Evolutionary conservation across 2,329 filamentous ascomycete species (phyloP), one percentile per base, ranked within the genome.

Genomic region (Aspergillus pseudoviridinutans): DNA sequence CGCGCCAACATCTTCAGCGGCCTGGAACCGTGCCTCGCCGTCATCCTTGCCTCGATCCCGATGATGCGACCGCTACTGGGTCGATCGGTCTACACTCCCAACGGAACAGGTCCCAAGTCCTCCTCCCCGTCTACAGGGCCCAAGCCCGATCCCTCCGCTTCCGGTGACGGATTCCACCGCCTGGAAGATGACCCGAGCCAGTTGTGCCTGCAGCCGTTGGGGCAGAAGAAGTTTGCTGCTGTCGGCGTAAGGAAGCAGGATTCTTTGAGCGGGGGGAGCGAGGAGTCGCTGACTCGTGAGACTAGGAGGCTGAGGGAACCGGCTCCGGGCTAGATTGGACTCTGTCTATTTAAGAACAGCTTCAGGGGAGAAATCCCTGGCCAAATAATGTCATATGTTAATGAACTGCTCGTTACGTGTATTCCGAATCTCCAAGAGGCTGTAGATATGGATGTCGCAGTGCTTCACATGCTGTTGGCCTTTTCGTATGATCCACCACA

Each of bases 21-120:
- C 9, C 59, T 76, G 20, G 76, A 79, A 61, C 75, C 74, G 20
- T 72, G 65, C 50, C 65, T 79, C 28, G 75, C 69, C 38, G 69
- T 79, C 10, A 71, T 70, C 7, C 61, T 75, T 12, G 71, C 74
- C n/a, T 79, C 74, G 54, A 65, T 78, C 22, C 76, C 77, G 0
- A 68, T 77, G 17, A 66, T 78, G 32, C 72, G 76, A 1, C 76
- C 77, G 5, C 66, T 79, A 7, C 64, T 79, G 3, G 70, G 55
- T 60, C 27, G 67, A 58, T 28, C 61, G 49, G 25, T 0, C 7
- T 66, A 67, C 42, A 58, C 59, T 1, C 54, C 64, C 1, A 60
- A 62, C 1, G 56, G 56, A 5, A 69, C 64, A 4, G 63, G 65
- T 2, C 28, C 55, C 9, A 56, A 54, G 22, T 42, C 50, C 4